Evolutionary conservation across 306 rosid genomes (phyloP).

Genomic region (Prunus dulcis): DNA sequence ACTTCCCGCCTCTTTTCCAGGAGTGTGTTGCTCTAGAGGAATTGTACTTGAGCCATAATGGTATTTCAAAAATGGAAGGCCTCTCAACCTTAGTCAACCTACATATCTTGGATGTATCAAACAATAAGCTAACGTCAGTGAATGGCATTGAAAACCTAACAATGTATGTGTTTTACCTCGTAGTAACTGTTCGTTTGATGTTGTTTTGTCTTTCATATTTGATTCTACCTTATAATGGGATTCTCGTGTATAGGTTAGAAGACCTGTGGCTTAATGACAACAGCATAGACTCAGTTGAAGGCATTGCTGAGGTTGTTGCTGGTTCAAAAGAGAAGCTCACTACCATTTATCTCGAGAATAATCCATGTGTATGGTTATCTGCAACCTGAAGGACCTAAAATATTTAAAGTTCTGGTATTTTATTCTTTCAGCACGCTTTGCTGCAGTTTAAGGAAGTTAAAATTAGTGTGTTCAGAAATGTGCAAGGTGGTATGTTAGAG

Average conservation of each 20-base stretch:
- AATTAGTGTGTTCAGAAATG: neutral
- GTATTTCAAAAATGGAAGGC: conserved; percentile 87
- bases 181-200: neutral
- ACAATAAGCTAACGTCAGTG: conserved; percentile 71
- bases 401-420: conserved; percentile 1
- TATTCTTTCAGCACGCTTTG: neutral
- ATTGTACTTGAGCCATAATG: conserved; percentile 92
- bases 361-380: conserved; percentile 74
- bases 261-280: conserved; percentile 97
- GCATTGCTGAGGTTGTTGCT: conserved; percentile 61
- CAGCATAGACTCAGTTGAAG: conserved; percentile 66
- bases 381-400: conserved; percentile 2
- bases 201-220: conserved; percentile 14
- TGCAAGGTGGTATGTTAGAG: neutral
- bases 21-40: conserved; percentile 80
- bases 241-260: conserved; percentile 60
- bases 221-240: conserved; percentile 16
- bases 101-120: conserved; percentile 81
- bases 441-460: neutral
- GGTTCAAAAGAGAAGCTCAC: conserved; percentile 83
- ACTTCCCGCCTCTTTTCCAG: conserved; percentile 26
- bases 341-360: conserved; percentile 83
- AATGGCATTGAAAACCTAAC: conserved; percentile 60
- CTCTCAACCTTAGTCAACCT: conserved; percentile 75
- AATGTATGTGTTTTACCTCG: conserved; percentile 39